Evolutionary conservation across 2,329 filamentous ascomycete genomes (phyloP).

Genomic region (Fusarium sp.): DNA sequence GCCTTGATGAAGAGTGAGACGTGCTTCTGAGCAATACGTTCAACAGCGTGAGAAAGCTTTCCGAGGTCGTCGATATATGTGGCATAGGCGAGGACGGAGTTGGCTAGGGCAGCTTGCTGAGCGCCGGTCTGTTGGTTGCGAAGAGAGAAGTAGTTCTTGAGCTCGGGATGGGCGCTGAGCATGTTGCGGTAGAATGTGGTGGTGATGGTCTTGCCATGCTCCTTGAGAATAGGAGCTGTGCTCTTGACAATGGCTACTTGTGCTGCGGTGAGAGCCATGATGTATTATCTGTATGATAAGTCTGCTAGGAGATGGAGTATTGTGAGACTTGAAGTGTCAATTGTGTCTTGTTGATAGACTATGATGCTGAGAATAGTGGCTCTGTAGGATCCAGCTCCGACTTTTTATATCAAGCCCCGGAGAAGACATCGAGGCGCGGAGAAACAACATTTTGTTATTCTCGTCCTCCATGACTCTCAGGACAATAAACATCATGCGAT

Average conservation of each 20-base stretch:
- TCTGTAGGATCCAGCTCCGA: background rate
- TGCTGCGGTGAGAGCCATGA: slow-evolving; percentile 66
- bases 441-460: slow-evolving; percentile 36
- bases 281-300: background rate
- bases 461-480: slow-evolving; percentile 2
- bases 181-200: slow-evolving; percentile 77
- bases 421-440: slow-evolving; percentile 39
- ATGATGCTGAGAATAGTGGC: slow-evolving; percentile 10
- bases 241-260: slow-evolving; percentile 80
- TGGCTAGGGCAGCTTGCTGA: slow-evolving; percentile 76
- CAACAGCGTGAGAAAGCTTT: slow-evolving; percentile 65
- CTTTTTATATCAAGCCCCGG: slow-evolving; percentile 37
- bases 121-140: slow-evolving; percentile 75
- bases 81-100: slow-evolving; percentile 77
- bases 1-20: slow-evolving; percentile 75
- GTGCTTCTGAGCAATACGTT: slow-evolving; percentile 82
- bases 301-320: slow-evolving; percentile 1
- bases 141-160: slow-evolving; percentile 77
- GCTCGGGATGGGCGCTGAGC: slow-evolving; percentile 70
- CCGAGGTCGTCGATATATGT: slow-evolving; percentile 76
- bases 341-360: slow-evolving; percentile 17
- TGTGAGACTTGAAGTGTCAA: background rate
- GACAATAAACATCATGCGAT: slow-evolving; percentile 25
- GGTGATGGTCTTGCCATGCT: slow-evolving; percentile 77
- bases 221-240: slow-evolving; percentile 77